Evolutionary conservation across 495 filamentous ascomycete species (phyloP), one percentile per base, ranked within the genome.

Genomic region (Xylaria bambusicola): DNA sequence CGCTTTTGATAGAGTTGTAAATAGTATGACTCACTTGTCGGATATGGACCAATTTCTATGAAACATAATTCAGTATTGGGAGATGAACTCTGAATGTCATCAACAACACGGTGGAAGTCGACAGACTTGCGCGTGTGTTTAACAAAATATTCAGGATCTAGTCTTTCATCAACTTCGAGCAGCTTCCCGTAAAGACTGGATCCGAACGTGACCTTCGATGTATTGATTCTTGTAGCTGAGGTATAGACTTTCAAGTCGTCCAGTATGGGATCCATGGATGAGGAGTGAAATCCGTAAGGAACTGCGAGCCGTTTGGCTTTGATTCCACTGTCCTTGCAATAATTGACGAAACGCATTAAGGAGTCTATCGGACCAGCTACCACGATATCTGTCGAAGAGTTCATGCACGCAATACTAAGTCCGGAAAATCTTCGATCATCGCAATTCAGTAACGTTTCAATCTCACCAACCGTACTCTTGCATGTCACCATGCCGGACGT

Each of bases 401-500:
- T 66, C 12, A 44, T 2, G 52, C 64, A 66, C 6, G 61, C 61
- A 41, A 66, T 49, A 23, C 23, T 27, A n/a, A 66, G 27, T 17
- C 40, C 41, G 6, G 45, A 33, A 20, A 49, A 58, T 26, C 23
- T 15, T 9, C 36, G 18, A 21, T 52, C 31, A 6, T 47, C 15
- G 8, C 21, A 21, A 10, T 35, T 10, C 10, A 60, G 27, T 20
- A 36, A 17, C 9, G 17, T 10, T n/a, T 17, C 17, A 50, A 57
- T 38, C 21, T 35, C 29, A 8, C 55, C 48, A 8, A 29, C 53
- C 18, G 60, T 40, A 41, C 13, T 40, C 36, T 53, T 59, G 10
- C 59, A 62, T 27, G 60, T 36, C 15, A 59, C 21, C 63, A 66
- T 66, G 17, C 63, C 60, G 4, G 63, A 49, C 46, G 54, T 48